phyloP scores from a whole-genome alignment of 2,329 filamentous ascomycete genomes.

The Beauveria bassiana region DNA sequence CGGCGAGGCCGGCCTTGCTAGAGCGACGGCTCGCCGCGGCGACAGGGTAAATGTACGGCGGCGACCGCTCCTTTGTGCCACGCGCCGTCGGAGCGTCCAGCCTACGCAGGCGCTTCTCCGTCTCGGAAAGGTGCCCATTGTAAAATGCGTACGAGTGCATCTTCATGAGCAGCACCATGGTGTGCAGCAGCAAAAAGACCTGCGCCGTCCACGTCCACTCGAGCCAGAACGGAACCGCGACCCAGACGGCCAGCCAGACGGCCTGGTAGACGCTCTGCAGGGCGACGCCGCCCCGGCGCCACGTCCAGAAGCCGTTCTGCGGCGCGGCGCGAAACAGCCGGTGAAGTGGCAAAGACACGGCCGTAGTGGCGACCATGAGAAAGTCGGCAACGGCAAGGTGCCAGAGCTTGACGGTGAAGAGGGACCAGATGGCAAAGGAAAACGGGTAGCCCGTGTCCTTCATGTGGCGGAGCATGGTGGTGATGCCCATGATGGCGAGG shows the following conservation, averaged over 20 bases:
- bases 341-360: conserved; percentile 67
- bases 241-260: conserved; percentile 75
- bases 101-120: conserved; percentile 67
- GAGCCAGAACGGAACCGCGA: conserved; percentile 73
- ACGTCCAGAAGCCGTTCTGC: conserved; percentile 51
- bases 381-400: conserved; percentile 78
- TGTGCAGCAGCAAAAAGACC: conserved; percentile 87
- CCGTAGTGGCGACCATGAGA: conserved; percentile 73
- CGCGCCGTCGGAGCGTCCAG: conserved; percentile 66
- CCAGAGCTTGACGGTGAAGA: conserved; percentile 84
- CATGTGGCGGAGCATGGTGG: conserved; percentile 84
- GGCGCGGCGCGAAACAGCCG: conserved; percentile 49
- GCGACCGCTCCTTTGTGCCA: conserved; percentile 50
- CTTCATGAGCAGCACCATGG: conserved; percentile 93
- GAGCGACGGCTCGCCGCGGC: conserved; percentile 38
- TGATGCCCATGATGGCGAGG: conserved; percentile 92
- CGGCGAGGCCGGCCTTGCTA: conserved; percentile 30
- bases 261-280: conserved; percentile 78
- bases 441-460: conserved; percentile 89
- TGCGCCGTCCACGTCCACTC: conserved; percentile 97
- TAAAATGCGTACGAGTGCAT: conserved; percentile 99
- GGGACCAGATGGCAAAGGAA: conserved; percentile 75
- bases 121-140: conserved; percentile 89
- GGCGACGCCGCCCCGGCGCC: conserved; percentile 69
- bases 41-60: conserved; percentile 69